phyloP scores from a whole-genome alignment of 352 stramenopile species.

The Phytopythium montanum region DNA sequence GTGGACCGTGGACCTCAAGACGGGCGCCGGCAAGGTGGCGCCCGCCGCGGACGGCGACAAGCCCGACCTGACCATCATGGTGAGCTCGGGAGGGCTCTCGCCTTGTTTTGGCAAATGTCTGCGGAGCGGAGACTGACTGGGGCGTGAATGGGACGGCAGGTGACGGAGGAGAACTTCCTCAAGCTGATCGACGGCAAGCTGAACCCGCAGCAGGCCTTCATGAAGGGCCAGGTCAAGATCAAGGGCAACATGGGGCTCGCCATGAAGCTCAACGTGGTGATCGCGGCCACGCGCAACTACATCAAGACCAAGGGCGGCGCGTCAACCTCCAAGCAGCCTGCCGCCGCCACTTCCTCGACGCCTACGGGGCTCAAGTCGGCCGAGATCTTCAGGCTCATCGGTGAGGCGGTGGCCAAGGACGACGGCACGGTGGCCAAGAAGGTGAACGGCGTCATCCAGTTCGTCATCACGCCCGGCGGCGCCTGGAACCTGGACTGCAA shows the following conservation, averaged over 20 bases:
- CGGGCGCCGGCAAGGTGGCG: conserved; percentile 60
- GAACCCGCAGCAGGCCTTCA: conserved; percentile 92
- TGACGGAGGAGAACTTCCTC: conserved; percentile 74
- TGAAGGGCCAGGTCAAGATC: conserved; percentile 94
- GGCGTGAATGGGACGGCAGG: conserved; percentile 15
- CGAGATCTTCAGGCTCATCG: conserved; percentile 66
- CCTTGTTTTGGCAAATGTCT: neutral
- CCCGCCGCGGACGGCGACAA: conserved; percentile 43
- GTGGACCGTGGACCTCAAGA: conserved; percentile 82
- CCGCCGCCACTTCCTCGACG: conserved; percentile 13
- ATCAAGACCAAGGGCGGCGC: conserved; percentile 60
- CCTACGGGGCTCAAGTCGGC: conserved; percentile 50
- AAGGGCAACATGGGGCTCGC: conserved; percentile 94
- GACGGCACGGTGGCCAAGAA: conserved; percentile 63
- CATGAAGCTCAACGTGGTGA: conserved; percentile 92
- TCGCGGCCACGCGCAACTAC: conserved; percentile 77
- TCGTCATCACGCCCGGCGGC: conserved; percentile 64
- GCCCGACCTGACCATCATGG: conserved; percentile 72
- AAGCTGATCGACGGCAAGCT: conserved; percentile 86
- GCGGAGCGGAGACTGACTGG: neutral
- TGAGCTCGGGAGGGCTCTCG: conserved; percentile 7
- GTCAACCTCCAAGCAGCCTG: conserved; percentile 15
- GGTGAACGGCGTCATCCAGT: conserved; percentile 80
- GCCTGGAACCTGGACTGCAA: conserved; percentile 84
- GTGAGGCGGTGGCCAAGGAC: conserved; percentile 53